A percentile compares a stretch with the other conserved stretches of the same genome.
These are phyloP conservation scores for Ceratorhiza oryzae-sativae DNA, from an alignment of 1,284 basidiomycete genomes.

Conservation along the genomic window DNA sequence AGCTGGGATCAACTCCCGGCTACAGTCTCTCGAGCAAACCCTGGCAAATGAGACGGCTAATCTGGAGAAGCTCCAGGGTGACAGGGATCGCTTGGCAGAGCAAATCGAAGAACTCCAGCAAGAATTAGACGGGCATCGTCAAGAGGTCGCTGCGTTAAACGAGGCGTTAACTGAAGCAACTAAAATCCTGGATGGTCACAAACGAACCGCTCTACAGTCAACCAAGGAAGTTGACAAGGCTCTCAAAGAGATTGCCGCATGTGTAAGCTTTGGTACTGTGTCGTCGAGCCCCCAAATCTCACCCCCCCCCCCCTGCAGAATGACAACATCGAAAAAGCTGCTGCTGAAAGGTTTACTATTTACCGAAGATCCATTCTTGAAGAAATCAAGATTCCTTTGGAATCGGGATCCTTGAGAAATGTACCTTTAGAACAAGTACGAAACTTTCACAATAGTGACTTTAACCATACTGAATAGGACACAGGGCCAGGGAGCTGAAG, in stretches of 20 bases:
- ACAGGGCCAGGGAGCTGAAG: slow-evolving; percentile 81
- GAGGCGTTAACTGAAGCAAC: slow-evolving; percentile 72
- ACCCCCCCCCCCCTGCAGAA: slow-evolving; percentile 61
- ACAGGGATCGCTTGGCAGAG: slow-evolving; percentile 67
- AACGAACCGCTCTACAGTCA: slow-evolving; percentile 73
- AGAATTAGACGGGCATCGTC: slow-evolving; percentile 66
- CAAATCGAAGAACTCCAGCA: slow-evolving; percentile 66
- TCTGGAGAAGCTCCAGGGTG: slow-evolving; percentile 63
- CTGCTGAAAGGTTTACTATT: slow-evolving; percentile 83
- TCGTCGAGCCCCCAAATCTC: slow-evolving; percentile 31
- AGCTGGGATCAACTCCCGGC: slow-evolving; percentile 66
- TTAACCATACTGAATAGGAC: slow-evolving; percentile 6
- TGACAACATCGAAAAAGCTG: slow-evolving; percentile 91
- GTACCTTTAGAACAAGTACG: slow-evolving; percentile 94
- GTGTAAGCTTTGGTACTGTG: slow-evolving; percentile 57
- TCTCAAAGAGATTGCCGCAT: slow-evolving; percentile 86
- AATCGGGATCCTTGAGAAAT: slow-evolving; percentile 77
- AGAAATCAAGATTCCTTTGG: slow-evolving; percentile 85
- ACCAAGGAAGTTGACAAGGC: slow-evolving; percentile 82
- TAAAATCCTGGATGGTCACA: slow-evolving; percentile 76
- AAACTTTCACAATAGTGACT: slow-evolving; percentile 24
- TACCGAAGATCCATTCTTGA: slow-evolving; percentile 95
- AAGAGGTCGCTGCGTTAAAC: slow-evolving; percentile 67
- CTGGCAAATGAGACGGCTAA: slow-evolving; percentile 65
- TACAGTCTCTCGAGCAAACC: slow-evolving; percentile 63